Evolutionary conservation across 345 rosid species (phyloP).

Genomic region (Boechera retrofracta): DNA sequence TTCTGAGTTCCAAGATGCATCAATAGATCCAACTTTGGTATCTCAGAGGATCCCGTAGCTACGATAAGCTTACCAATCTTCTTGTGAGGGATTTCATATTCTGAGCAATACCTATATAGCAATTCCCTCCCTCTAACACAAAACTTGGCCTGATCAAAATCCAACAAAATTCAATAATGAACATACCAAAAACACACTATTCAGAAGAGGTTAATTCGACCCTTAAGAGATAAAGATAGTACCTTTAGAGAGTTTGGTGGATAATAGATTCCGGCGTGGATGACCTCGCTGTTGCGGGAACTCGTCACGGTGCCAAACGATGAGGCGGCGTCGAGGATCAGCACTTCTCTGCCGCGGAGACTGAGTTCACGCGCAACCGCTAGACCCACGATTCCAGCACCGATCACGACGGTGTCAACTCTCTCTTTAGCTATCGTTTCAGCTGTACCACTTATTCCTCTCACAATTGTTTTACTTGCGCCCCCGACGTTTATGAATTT

Average conservation of each 20-base stretch:
- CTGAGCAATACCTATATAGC: slow-evolving; percentile 69
- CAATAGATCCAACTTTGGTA: slow-evolving; percentile 62
- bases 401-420: slow-evolving; percentile 82
- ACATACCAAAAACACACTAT: neutral
- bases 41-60: slow-evolving; percentile 65
- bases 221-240: neutral
- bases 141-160: slow-evolving; percentile 56
- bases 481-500: neutral
- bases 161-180: neutral
- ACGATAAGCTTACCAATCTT: slow-evolving; percentile 88
- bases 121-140: slow-evolving; percentile 82
- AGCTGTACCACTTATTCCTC: slow-evolving; percentile 27
- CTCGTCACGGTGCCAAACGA: slow-evolving; percentile 85
- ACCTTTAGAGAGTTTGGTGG: slow-evolving; percentile 80
- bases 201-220: neutral
- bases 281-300: slow-evolving; percentile 89
- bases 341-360: slow-evolving; percentile 65
- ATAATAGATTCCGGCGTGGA: slow-evolving; percentile 95
- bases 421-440: slow-evolving; percentile 58
- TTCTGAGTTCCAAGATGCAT: slow-evolving; percentile 64
- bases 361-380: slow-evolving; percentile 79
- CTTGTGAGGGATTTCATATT: slow-evolving; percentile 57
- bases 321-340: slow-evolving; percentile 79
- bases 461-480: neutral
- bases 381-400: slow-evolving; percentile 90